These are phyloP conservation scores for Lasiosphaeria ovina DNA, from an alignment of 495 filamentous ascomycete species.

Conservation along the genomic window DNA sequence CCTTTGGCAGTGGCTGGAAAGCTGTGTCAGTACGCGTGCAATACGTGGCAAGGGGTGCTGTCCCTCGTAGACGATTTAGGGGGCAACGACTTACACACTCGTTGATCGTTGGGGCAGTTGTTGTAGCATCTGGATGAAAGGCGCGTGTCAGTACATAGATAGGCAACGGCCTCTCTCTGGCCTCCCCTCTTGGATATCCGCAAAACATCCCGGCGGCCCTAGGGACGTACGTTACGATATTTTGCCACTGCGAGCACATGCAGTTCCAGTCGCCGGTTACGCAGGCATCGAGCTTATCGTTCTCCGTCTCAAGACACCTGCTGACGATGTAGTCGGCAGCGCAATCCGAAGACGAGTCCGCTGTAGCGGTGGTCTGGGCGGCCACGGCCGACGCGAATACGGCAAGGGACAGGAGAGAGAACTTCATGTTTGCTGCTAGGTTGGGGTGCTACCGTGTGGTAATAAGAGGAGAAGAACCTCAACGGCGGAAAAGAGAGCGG, in stretches of 20 bases:
- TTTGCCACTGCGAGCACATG: slow-evolving; percentile 35
- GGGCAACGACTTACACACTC: slow-evolving; percentile 20
- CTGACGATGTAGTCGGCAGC: slow-evolving; percentile 46
- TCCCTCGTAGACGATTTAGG: too few relatives aligned
- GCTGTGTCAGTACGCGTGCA: not conserved
- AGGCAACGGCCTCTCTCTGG: not conserved
- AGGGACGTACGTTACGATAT: slow-evolving; percentile 38
- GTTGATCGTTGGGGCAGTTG: slow-evolving; percentile 48
- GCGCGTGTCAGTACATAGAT: not conserved
- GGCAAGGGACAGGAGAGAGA: slow-evolving; percentile 30
- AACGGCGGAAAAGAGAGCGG: not conserved
- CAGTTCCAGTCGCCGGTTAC: slow-evolving; percentile 38
- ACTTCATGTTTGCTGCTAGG: slow-evolving; percentile 34
- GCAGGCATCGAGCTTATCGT: slow-evolving; percentile 38
- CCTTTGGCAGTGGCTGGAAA: slow-evolving; percentile 20
- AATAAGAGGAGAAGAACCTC: not conserved
- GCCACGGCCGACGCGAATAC: slow-evolving; percentile 31
- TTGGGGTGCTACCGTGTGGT: slow-evolving; percentile 4
- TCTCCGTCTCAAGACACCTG: slow-evolving; percentile 39
- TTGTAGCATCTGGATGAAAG: slow-evolving; percentile 40
- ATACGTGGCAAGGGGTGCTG: not conserved
- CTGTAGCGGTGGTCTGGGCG: slow-evolving; percentile 22
- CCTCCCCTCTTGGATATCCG: too few relatives aligned
- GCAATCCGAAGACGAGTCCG: slow-evolving; percentile 18
- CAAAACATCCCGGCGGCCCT: too few relatives aligned